Conservation (phyloP, 306 rosid species). For the Cucurbita ficifolia region DNA sequence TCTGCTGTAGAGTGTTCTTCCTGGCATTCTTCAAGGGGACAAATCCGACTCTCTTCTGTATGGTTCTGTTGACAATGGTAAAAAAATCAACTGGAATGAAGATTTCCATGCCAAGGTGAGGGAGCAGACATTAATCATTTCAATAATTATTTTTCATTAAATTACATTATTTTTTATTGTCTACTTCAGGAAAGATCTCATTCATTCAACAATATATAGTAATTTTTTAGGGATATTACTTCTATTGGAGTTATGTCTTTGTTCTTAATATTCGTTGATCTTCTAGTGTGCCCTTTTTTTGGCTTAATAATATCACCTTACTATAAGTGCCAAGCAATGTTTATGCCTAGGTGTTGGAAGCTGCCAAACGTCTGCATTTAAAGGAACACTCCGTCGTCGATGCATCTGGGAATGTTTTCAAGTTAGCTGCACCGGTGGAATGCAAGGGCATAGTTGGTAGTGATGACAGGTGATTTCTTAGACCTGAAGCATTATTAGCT, state of each 20-base stretch:
- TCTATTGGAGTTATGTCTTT: background rate
- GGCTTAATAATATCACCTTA: background rate
- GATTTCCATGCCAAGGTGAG: conserved; percentile 93
- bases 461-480: conserved; percentile 64
- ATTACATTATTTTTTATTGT: background rate
- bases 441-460: conserved; percentile 99
- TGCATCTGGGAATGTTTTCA: conserved; percentile 78
- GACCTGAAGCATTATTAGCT: background rate
- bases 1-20: conserved; percentile 77
- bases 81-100: conserved; percentile 95
- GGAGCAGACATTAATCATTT: conserved; percentile 7
- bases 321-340: conserved; percentile 10
- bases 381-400: conserved; percentile 82
- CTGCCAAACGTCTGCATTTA: conserved; percentile 82
- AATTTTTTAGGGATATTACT: background rate
- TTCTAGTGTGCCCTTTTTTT: background rate
- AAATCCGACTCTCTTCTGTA: conserved; percentile 91
- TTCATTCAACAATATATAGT: background rate
- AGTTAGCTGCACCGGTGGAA: conserved; percentile 97
- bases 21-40: conserved; percentile 99
- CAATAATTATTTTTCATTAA: background rate
- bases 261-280: background rate
- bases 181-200: background rate
- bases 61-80: conserved; percentile 98
- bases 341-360: conserved; percentile 62